Percentiles rank a stretch among this genome's conserved stretches.
These are phyloP conservation scores for Auricularia heimuer DNA, from an alignment of 768 basidiomycete species.

Conservation along the genomic window DNA sequence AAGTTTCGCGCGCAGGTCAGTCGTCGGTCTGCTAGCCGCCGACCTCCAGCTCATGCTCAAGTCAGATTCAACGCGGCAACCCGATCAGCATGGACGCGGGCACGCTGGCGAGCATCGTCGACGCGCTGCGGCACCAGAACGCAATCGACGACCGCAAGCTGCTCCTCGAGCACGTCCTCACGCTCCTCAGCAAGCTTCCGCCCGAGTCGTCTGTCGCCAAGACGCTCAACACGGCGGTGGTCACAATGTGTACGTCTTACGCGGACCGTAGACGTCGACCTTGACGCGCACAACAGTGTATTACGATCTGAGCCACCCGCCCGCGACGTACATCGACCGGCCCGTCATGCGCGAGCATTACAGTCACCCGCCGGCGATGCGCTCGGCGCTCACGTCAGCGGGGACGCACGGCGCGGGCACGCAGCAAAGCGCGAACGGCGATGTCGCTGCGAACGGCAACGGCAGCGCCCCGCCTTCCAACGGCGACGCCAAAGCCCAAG, in stretches of 20 bases:
- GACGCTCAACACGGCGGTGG: constrained; percentile 25
- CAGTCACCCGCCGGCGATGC: not conserved
- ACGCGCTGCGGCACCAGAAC: constrained; percentile 47
- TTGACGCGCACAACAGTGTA: constrained; percentile 41
- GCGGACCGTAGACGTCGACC: not conserved
- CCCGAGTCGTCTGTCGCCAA: constrained; percentile 32
- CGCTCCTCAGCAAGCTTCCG: constrained; percentile 50
- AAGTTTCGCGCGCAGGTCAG: not conserved
- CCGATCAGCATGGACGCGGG: not conserved
- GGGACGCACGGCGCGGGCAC: not conserved
- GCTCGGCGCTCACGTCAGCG: not conserved
- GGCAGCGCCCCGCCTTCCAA: not conserved
- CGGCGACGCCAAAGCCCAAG: not conserved
- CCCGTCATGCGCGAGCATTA: not conserved
- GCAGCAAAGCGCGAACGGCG: no score
- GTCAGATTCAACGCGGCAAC: not conserved
- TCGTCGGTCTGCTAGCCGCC: not conserved
- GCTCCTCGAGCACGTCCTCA: constrained; percentile 60
- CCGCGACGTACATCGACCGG: constrained; percentile 48
- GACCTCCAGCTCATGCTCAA: not conserved
- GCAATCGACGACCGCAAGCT: constrained; percentile 71
- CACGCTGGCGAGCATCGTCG: constrained; percentile 15
- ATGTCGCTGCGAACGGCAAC: no score
- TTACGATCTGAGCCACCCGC: constrained; percentile 72
- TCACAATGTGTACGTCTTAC: constrained; percentile 45